Base-by-base conservation (phyloP, 495 filamentous ascomycete species). In the Bacidia rubella region DNA sequence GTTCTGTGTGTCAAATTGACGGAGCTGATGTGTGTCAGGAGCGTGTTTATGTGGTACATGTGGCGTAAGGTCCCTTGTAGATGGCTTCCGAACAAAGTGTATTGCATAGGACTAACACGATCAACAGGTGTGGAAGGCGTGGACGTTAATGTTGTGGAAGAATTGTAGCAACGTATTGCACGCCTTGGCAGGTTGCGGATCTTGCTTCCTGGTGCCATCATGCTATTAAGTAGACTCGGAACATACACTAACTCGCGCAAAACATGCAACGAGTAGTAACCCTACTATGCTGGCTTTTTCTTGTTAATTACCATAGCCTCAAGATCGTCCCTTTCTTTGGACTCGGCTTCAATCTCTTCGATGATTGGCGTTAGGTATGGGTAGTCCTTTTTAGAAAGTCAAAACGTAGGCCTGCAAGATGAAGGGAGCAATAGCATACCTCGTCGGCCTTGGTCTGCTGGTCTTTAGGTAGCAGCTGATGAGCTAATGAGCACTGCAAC, bases 1-100 rank as follows among this genome's bases (percentile, higher is more conserved):
- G 21, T 22, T 27, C 47, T 53, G 11, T n/a, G 41, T 48, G 23
- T 20, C 21, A 24, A 45, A 38, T 20, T 50, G 22, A 25, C 2
- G 47, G 51, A 60, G 27, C 60, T 55, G 29, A 23, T 17, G 7
- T 17, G 17, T 48, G 44, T 11, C 52, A 82, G 82, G 62, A 83
- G 74, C 60, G 63, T 87, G 17, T 87, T 84, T 49, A 85, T 85
- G 82, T 93, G 86, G 86, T 90, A 89, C 65, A 90, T 93, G 86
- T 96, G 90, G 90, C 71, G n/a, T n/a, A n/a, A n/a, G n/a, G n/a
- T n/a, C n/a, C n/a, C n/a, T n/a, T n/a, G n/a, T n/a, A n/a, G n/a
- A n/a, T n/a, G n/a, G n/a, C n/a, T n/a, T n/a, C n/a, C n/a, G n/a
- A n/a, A n/a, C n/a, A n/a, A n/a, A n/a, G n/a, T n/a, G n/a, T n/a